Conservation (phyloP, 352 stramenopile species). For the Globisporangium acanthophoron region DNA sequence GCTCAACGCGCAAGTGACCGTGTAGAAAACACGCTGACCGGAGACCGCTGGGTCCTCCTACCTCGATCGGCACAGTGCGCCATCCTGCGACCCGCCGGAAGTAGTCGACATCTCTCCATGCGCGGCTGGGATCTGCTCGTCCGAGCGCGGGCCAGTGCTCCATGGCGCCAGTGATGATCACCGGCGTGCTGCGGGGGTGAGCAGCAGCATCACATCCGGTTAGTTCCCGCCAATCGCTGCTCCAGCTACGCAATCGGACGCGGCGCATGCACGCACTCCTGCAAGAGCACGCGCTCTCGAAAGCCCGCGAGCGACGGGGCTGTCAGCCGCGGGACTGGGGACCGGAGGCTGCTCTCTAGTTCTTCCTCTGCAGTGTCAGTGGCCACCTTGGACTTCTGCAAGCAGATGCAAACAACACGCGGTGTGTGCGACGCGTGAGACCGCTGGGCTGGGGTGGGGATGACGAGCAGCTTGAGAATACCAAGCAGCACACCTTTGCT, state of each 20-base stretch:
- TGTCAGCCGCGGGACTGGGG: conserved; percentile 33
- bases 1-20: not conserved
- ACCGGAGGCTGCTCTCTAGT: conserved; percentile 17
- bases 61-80: conserved; percentile 81
- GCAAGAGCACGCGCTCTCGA: conserved; percentile 40
- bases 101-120: conserved; percentile 65
- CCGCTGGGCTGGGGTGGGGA: not conserved
- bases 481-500: conserved; percentile 5
- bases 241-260: not conserved
- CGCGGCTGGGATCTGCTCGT: conserved; percentile 21
- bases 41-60: conserved; percentile 4
- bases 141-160: conserved; percentile 80
- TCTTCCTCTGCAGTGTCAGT: not conserved
- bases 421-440: not conserved
- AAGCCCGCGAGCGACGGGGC: conserved; percentile 64
- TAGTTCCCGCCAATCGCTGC: too few species aligned
- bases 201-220: not conserved
- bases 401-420: not conserved
- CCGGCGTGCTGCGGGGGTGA: conserved; percentile 29
- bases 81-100: conserved; percentile 60
- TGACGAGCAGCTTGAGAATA: not conserved
- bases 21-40: too few species aligned
- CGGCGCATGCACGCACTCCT: conserved; percentile 23
- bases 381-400: conserved; percentile 1
- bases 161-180: conserved; percentile 76